A percentile compares a stretch with the other conserved stretches of the same genome.
These are phyloP conservation scores for Trifolium fragiferum DNA, from an alignment of 306 rosid genomes.

Conservation along the genomic window DNA sequence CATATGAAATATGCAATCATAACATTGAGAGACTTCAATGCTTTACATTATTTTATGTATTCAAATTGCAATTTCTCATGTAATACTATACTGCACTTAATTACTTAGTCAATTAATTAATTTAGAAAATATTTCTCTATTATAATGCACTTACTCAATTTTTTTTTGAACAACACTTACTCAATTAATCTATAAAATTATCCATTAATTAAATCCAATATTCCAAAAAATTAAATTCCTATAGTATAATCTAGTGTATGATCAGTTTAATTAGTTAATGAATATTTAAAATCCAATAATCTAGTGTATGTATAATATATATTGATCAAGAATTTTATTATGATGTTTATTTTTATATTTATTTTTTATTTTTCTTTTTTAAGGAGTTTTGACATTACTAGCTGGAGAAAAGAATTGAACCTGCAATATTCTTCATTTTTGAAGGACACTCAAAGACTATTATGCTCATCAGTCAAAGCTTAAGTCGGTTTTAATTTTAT, in stretches of 20 bases:
- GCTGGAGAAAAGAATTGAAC: constrained; percentile 39
- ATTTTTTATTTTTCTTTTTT: constrained; percentile 36
- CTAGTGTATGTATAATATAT: not conserved
- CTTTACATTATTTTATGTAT: constrained; percentile 11
- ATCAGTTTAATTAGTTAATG: too few species aligned
- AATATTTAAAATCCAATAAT: not conserved
- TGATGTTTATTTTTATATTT: not conserved
- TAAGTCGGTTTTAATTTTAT: not conserved
- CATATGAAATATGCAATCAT: constrained; percentile 26
- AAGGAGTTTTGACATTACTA: constrained; percentile 39
- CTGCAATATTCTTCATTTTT: constrained; percentile 34
- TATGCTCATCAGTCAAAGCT: constrained; percentile 24
- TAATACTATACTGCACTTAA: not conserved
- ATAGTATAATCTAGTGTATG: too few species aligned
- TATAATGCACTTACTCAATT: not conserved
- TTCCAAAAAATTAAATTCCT: too few species aligned
- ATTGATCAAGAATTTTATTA: constrained; percentile 1
- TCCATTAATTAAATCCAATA: too few species aligned
- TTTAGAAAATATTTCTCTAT: not conserved
- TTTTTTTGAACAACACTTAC: too few species aligned
- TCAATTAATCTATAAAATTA: too few species aligned
- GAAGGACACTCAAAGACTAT: constrained; percentile 24
- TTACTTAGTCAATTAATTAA: not conserved
- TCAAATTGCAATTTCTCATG: not conserved
- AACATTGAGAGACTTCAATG: constrained; percentile 32